Conservation (phyloP, 208 protist genomes). For the Wallacemonas sp. region DNA sequence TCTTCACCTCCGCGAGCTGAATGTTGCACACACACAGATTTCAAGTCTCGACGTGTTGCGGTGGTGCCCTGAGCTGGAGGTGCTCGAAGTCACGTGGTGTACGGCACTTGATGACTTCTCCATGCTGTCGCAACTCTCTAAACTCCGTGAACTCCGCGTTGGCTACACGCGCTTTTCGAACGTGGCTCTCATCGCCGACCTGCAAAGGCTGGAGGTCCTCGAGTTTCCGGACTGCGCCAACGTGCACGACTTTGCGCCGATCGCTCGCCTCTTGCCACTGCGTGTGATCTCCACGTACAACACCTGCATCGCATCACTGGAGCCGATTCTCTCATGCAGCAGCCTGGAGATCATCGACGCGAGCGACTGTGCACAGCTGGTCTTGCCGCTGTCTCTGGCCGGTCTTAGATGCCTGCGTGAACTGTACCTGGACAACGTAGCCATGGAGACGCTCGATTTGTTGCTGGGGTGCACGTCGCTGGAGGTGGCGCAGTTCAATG, state of each 20-base stretch:
- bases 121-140: neutral
- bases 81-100: neutral
- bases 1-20: conserved; percentile 1
- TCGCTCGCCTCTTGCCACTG: neutral
- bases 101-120: conserved; percentile 1
- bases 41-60: neutral
- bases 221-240: neutral
- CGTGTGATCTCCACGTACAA: neutral
- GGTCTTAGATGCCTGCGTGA: neutral
- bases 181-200: neutral
- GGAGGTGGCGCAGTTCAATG: conserved; percentile 7
- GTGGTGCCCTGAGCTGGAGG: neutral
- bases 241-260: neutral
- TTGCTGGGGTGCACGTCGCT: neutral
- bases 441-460: neutral
- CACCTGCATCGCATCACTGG: neutral
- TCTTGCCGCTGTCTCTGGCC: neutral
- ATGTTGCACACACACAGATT: neutral
- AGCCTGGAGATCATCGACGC: conserved; percentile 4
- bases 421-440: neutral
- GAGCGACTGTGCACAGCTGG: neutral
- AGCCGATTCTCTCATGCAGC: neutral
- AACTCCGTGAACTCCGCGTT: neutral
- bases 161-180: neutral
- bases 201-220: conserved; percentile 1